These are phyloP conservation scores for Chrysosporium queenslandicum DNA, from an alignment of 2,329 filamentous ascomycete genomes.

Conservation along the genomic window DNA sequence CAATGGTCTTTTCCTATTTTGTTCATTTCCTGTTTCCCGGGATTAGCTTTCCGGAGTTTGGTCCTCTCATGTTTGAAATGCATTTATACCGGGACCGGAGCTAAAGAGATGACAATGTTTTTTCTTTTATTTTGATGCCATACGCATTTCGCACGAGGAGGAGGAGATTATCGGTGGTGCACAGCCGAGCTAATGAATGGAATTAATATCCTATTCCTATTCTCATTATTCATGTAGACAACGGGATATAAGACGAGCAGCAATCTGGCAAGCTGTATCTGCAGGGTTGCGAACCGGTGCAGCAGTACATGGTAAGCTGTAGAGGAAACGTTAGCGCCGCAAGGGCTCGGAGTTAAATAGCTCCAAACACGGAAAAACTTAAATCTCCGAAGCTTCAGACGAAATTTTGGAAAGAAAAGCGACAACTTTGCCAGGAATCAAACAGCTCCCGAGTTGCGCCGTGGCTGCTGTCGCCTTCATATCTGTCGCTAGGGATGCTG, in stretches of 20 bases:
- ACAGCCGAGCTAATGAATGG: neutral
- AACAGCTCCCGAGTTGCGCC: neutral
- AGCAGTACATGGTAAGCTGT: neutral
- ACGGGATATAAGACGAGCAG: too few relatives aligned
- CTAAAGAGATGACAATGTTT: neutral
- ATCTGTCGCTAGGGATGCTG: neutral
- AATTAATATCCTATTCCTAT: neutral
- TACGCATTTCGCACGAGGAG: neutral
- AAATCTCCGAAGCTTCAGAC: neutral
- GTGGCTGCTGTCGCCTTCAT: constrained; percentile 1
- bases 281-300: too few relatives aligned
- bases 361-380: constrained; percentile 8
- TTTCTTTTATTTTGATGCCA: neutral
- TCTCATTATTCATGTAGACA: too few relatives aligned
- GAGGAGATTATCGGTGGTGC: neutral
- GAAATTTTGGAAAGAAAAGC: constrained; percentile 5
- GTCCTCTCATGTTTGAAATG: neutral
- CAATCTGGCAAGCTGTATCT: too few relatives aligned
- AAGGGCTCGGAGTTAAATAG: neutral
- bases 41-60: constrained; percentile 3
- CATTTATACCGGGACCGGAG: neutral
- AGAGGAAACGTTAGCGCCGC: constrained; percentile 1
- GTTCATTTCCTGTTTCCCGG: neutral
- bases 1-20: constrained; percentile 1
- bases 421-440: neutral